Conservation (phyloP, 371 early-diverging fungal genomes). For the Mortierella sp. region DNA sequence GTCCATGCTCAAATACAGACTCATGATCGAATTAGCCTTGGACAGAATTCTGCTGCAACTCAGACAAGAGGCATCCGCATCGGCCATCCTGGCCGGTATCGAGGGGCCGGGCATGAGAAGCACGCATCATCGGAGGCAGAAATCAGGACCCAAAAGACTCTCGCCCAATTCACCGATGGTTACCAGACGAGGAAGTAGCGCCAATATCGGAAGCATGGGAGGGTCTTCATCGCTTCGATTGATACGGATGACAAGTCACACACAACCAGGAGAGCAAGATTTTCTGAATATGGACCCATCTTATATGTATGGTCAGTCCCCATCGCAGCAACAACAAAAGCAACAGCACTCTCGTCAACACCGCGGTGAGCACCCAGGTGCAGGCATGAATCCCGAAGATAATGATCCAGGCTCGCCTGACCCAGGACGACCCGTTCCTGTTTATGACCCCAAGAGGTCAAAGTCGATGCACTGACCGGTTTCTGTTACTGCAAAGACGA, state of each 20-base stretch:
- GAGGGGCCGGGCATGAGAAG: slow-evolving; percentile 5
- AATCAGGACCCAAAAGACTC: slow-evolving; percentile 38
- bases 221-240: not conserved
- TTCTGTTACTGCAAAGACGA: too few relatives aligned
- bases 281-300: slow-evolving; percentile 6
- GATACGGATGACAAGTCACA: slow-evolving; percentile 31
- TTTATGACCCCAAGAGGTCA: slow-evolving; percentile 41
- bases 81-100: slow-evolving; percentile 36
- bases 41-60: slow-evolving; percentile 60
- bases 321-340: slow-evolving; percentile 3
- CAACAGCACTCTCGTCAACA: not conserved
- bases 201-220: slow-evolving; percentile 11
- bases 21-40: slow-evolving; percentile 81
- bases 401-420: slow-evolving; percentile 12
- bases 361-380: not conserved
- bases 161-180: slow-evolving; percentile 12
- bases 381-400: not conserved
- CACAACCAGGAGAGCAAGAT: slow-evolving; percentile 18
- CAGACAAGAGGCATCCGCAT: slow-evolving; percentile 34
- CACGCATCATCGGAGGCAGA: slow-evolving; percentile 39
- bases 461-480: slow-evolving; percentile 42
- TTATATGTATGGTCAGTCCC: slow-evolving; percentile 3
- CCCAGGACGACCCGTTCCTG: slow-evolving; percentile 14
- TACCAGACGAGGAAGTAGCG: slow-evolving; percentile 29
- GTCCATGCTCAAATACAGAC: slow-evolving; percentile 77